Conservation (phyloP, 768 basidiomycete species). For the Termitomyces sp. region DNA sequence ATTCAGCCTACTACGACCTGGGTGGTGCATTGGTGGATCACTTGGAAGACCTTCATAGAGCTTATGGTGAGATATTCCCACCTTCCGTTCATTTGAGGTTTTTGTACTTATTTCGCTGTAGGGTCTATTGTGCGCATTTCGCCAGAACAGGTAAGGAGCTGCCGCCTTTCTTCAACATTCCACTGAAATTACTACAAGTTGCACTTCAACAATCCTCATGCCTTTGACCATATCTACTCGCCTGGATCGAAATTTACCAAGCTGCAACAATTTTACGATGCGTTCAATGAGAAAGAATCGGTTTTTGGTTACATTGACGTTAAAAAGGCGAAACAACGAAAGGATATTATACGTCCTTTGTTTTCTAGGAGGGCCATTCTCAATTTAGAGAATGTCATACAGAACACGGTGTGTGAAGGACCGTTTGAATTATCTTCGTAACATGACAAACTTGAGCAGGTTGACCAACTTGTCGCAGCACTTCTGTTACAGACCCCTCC, state of each 20-base stretch:
- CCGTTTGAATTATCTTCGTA: background rate
- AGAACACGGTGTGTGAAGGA: background rate
- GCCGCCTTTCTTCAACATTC: background rate
- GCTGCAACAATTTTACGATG: background rate
- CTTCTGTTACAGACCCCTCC: background rate
- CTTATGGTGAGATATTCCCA: background rate
- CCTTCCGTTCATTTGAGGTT: background rate
- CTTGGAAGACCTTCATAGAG: conserved; percentile 4
- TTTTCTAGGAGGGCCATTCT: conserved; percentile 9
- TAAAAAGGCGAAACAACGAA: conserved; percentile 4
- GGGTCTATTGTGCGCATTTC: background rate
- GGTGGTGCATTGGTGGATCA: conserved; percentile 4
- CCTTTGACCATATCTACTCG: conserved; percentile 2
- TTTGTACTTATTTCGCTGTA: background rate
- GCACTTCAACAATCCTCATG: conserved; percentile 5
- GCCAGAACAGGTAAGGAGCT: background rate
- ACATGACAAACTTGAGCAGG: background rate
- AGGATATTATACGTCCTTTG: conserved; percentile 5
- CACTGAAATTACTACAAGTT: background rate
- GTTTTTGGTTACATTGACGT: conserved; percentile 3
- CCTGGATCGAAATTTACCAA: conserved; percentile 3
- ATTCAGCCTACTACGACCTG: conserved; percentile 5
- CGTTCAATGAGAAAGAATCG: conserved; percentile 3
- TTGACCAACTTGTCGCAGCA: background rate
- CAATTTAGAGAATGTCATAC: conserved; percentile 6